A percentile compares a stretch with the other conserved stretches of the same genome.
Conservation (phyloP, 139 green algal species). For the Nannochloris sp. region DNA sequence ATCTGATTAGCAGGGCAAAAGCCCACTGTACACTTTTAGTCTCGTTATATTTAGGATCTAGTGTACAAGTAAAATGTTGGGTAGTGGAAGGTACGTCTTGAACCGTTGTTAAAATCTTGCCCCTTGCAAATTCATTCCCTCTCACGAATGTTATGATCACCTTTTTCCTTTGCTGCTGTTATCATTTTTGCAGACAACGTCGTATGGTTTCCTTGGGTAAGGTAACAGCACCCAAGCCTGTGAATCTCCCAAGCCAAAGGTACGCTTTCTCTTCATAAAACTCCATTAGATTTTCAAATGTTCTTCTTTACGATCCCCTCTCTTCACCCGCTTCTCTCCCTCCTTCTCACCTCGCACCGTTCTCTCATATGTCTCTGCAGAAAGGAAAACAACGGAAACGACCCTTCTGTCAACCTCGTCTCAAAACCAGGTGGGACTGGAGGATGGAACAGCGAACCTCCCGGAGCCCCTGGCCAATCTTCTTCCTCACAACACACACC, state of each 20-base stretch:
- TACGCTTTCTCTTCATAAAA: neutral
- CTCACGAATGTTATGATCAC: no score
- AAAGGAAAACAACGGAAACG: slow-evolving; percentile 44
- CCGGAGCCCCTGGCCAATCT: neutral
- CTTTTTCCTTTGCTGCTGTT: neutral
- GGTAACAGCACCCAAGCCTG: slow-evolving; percentile 40
- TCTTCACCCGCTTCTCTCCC: neutral
- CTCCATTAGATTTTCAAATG: no score
- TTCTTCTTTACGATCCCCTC: neutral
- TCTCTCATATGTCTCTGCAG: slow-evolving; percentile 4
- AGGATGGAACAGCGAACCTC: neutral
- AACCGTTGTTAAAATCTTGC: no score
- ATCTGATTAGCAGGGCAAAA: no score
- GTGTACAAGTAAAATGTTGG: neutral
- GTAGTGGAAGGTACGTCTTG: neutral
- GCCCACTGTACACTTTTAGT: neutral
- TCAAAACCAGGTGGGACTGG: neutral
- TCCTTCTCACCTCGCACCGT: neutral
- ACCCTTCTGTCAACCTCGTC: slow-evolving; percentile 32
- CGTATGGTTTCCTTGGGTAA: slow-evolving; percentile 48
- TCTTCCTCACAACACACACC: neutral
- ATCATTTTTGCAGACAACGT: slow-evolving; percentile 12
- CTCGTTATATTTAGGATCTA: neutral
- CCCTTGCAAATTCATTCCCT: neutral
- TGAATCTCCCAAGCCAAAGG: slow-evolving; percentile 45